Conservation (phyloP, 768 basidiomycete genomes). For the Rhodotorula diobovata region DNA sequence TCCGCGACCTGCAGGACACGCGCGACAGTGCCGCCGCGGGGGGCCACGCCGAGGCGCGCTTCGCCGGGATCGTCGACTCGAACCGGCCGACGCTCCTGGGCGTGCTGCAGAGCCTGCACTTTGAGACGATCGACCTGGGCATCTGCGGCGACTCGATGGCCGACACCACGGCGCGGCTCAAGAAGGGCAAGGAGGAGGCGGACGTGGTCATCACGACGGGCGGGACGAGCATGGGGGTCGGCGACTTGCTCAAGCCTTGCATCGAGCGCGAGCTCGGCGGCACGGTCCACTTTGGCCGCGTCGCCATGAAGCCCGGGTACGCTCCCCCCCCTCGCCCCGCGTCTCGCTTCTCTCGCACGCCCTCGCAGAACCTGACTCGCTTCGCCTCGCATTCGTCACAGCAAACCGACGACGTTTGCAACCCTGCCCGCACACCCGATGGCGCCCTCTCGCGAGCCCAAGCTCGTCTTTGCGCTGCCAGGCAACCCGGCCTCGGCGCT, state of each 20-base stretch:
- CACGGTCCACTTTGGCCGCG: conserved; percentile 77
- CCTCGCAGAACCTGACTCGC: background rate
- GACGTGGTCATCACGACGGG: conserved; percentile 81
- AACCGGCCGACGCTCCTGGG: conserved; percentile 75
- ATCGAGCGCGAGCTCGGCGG: conserved; percentile 74
- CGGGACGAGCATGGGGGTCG: conserved; percentile 86
- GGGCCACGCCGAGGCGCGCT: conserved; percentile 28
- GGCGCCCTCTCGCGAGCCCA: conserved; percentile 48
- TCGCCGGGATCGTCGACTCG: conserved; percentile 68
- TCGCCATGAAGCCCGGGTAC: conserved; percentile 64
- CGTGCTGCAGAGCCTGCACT: conserved; percentile 66
- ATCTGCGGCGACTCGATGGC: conserved; percentile 68
- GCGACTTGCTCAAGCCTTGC: conserved; percentile 79
- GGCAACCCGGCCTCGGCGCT: conserved; percentile 86
- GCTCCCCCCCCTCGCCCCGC: background rate
- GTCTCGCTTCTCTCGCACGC: background rate
- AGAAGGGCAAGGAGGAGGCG: conserved; percentile 58
- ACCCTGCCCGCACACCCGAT: conserved; percentile 56
- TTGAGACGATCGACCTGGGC: conserved; percentile 71
- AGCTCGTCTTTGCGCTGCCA: conserved; percentile 75
- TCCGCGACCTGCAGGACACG: conserved; percentile 58
- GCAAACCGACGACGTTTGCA: conserved; percentile 87
- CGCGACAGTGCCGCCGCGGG: background rate
- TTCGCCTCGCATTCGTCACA: background rate
- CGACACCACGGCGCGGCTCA: conserved; percentile 54